These are phyloP conservation scores for Psilocybe azurescens DNA, from an alignment of 768 basidiomycete genomes.

Conservation along the genomic window DNA sequence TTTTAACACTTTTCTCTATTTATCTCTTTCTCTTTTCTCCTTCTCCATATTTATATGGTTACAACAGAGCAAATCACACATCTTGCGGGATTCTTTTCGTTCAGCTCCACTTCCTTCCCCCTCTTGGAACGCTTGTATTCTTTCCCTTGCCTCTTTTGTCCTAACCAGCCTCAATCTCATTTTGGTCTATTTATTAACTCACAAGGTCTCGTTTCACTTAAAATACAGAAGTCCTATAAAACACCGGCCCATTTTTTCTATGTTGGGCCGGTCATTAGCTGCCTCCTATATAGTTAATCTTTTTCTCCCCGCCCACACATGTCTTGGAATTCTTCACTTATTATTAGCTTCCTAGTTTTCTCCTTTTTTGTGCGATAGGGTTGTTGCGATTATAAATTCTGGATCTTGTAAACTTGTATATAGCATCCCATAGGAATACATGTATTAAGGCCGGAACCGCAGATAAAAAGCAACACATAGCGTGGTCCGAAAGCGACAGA, in stretches of 20 bases:
- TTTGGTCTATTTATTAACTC: conserved; percentile 9
- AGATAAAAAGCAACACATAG: background rate
- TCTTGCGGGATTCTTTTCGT: background rate
- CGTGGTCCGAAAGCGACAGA: background rate
- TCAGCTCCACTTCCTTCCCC: background rate
- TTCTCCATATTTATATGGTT: background rate
- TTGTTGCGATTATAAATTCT: background rate
- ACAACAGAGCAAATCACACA: background rate
- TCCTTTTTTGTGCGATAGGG: background rate
- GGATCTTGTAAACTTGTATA: conserved; percentile 1
- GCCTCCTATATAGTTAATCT: background rate
- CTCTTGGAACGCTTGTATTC: conserved; percentile 3
- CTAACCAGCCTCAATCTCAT: background rate
- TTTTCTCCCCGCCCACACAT: background rate
- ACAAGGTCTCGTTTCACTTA: background rate
- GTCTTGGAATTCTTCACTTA: conserved; percentile 5
- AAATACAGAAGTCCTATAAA: background rate
- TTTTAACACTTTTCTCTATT: background rate
- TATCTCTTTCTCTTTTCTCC: background rate
- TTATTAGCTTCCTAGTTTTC: background rate
- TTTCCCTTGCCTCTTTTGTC: background rate
- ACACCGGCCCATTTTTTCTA: background rate
- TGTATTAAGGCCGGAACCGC: conserved; percentile 1
- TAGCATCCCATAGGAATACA: background rate
- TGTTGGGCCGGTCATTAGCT: background rate